A percentile compares a stretch with the other conserved stretches of the same genome.
Conservation (phyloP, 441 rosid genomes). For the Flueggea neowawraea region DNA sequence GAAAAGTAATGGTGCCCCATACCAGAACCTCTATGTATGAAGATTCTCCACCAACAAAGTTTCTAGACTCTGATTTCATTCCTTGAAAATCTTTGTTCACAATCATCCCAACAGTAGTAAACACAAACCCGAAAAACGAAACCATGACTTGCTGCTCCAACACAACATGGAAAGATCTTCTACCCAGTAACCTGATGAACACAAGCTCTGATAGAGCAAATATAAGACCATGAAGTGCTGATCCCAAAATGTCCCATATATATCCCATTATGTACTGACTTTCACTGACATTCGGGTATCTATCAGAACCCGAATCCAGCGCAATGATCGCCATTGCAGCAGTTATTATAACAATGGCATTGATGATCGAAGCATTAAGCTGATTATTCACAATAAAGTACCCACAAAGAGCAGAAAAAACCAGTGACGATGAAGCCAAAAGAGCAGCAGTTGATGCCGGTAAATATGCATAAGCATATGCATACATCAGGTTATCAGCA, state of each 20-base stretch:
- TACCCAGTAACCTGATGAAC: conserved; percentile 64
- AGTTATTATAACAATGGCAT: conserved; percentile 66
- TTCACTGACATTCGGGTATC: conserved; percentile 41
- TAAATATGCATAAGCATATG: conserved; percentile 84
- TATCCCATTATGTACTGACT: conserved; percentile 68
- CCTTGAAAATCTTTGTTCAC: conserved; percentile 50
- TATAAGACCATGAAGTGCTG: conserved; percentile 82
- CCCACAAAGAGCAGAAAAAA: conserved; percentile 68
- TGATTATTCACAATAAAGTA: conserved; percentile 65
- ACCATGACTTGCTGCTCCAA: conserved; percentile 86
- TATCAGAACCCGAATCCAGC: conserved; percentile 73
- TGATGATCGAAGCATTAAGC: conserved; percentile 56
- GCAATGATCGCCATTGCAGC: conserved; percentile 74
- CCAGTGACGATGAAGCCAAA: conserved; percentile 74
- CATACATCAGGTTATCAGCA: conserved; percentile 78
- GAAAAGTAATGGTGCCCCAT: conserved; percentile 73
- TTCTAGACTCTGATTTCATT: conserved; percentile 53
- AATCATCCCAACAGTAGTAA: conserved; percentile 62
- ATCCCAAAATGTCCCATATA: conserved; percentile 75
- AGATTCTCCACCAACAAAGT: conserved; percentile 53
- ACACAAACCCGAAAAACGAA: conserved; percentile 53
- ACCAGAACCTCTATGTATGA: conserved; percentile 48
- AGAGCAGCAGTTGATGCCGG: conserved; percentile 90
- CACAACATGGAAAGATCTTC: conserved; percentile 79
- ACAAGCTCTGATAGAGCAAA: conserved; percentile 80